Percentiles rank a stretch among this genome's conserved stretches.
Evolutionary conservation across 148 eudicot species (phyloP).

Genomic region (Rheum nobile): DNA sequence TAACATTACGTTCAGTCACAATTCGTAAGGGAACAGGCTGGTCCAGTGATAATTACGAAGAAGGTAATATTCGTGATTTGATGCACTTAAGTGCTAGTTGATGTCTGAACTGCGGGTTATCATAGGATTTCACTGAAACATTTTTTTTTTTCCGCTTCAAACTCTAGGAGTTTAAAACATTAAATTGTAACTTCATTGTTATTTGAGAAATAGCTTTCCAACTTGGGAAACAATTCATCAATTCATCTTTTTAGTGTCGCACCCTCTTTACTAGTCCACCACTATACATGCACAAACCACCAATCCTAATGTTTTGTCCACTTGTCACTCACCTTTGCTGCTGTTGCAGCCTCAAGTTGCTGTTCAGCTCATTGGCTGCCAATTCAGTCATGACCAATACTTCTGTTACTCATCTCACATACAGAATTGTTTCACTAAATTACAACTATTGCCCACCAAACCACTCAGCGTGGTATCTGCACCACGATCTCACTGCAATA

Average conservation of each 20-base stretch:
- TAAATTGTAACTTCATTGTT: neutral
- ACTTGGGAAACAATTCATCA: neutral
- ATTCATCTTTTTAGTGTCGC: neutral
- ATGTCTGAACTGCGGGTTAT: neutral
- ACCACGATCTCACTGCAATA: neutral
- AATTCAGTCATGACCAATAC: neutral
- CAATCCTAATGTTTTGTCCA: neutral
- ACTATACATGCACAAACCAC: neutral
- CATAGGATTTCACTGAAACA: neutral
- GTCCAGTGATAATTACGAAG: constrained; percentile 57
- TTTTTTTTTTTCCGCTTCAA: neutral
- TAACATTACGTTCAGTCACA: constrained; percentile 55
- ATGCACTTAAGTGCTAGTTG: neutral
- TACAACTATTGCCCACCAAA: neutral
- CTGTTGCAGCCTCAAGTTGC: neutral
- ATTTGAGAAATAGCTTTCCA: neutral
- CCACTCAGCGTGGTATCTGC: neutral
- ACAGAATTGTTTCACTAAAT: neutral
- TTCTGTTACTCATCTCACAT: neutral
- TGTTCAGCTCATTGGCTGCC: neutral
- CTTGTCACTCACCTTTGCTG: neutral
- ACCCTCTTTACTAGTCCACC: neutral
- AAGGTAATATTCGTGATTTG: constrained; percentile 39
- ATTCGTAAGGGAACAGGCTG: constrained; percentile 60
- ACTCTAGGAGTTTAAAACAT: neutral